These are phyloP conservation scores for Eruca vesicaria DNA, from an alignment of 441 rosid genomes.

Conservation along the genomic window DNA sequence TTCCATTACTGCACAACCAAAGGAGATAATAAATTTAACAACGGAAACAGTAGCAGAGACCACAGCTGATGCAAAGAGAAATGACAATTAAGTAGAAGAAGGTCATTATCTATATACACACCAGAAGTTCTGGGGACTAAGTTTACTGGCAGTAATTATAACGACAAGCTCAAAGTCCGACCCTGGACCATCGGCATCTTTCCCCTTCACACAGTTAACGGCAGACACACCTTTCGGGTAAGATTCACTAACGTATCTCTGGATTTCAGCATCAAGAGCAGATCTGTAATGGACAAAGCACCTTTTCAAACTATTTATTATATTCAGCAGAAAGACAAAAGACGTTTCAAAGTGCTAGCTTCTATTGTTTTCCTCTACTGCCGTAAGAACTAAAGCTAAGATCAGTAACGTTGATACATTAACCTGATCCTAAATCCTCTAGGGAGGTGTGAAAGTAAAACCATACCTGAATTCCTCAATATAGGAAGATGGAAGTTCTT, in stretches of 20 bases:
- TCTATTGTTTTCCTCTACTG: background rate
- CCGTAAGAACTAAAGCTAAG: conserved; percentile 10
- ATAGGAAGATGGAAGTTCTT: conserved; percentile 86
- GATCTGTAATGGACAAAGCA: conserved; percentile 47
- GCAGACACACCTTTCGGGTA: conserved; percentile 91
- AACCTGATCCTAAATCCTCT: conserved; percentile 2
- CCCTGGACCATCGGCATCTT: conserved; percentile 83
- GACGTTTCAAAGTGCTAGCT: background rate
- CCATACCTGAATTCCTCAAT: conserved; percentile 83
- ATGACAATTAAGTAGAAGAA: conserved; percentile 1
- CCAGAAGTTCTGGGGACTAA: conserved; percentile 98
- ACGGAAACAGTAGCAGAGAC: background rate
- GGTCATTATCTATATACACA: conserved; percentile 37
- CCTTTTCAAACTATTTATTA: background rate
- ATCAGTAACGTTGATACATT: background rate
- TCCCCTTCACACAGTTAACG: conserved; percentile 74
- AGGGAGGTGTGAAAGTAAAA: background rate
- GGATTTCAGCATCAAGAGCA: conserved; percentile 83
- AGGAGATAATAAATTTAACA: no score
- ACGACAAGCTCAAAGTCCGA: conserved; percentile 83
- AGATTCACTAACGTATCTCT: conserved; percentile 80
- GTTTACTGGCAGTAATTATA: conserved; percentile 79
- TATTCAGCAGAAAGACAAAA: background rate
- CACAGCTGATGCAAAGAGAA: background rate
- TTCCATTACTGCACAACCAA: conserved; percentile 73